These are phyloP conservation scores for Globisporangium cystogenes DNA, from an alignment of 352 stramenopile genomes.

Conservation along the genomic window DNA sequence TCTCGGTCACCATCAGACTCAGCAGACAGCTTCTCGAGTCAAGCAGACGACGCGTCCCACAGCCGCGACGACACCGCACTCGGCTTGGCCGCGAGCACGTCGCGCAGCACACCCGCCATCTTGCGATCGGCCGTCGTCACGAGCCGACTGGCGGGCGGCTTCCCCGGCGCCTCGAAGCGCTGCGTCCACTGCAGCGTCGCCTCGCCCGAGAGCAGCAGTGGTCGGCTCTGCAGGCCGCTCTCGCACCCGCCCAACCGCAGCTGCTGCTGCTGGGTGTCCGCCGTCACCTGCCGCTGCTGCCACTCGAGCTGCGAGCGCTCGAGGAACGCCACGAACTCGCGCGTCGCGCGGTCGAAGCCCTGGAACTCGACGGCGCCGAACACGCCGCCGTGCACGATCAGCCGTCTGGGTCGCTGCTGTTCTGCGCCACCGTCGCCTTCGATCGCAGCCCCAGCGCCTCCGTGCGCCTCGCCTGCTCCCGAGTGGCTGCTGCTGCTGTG, in stretches of 20 bases:
- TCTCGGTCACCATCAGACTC: neutral
- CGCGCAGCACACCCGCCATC: conserved; percentile 27
- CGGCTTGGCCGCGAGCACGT: conserved; percentile 36
- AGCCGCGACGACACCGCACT: conserved; percentile 21
- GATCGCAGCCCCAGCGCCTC: no score
- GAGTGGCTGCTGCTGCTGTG: neutral
- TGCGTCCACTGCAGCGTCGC: conserved; percentile 16
- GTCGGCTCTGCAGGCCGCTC: no score
- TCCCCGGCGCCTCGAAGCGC: conserved; percentile 8
- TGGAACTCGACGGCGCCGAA: conserved; percentile 48
- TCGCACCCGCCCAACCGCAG: no score
- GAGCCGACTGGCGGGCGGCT: conserved; percentile 4
- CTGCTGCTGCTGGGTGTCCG: neutral
- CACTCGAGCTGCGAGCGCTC: conserved; percentile 14
- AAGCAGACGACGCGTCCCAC: neutral
- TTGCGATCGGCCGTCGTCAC: conserved; percentile 22
- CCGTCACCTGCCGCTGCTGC: conserved; percentile 5
- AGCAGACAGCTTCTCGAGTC: neutral
- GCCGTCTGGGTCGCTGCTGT: conserved; percentile 3
- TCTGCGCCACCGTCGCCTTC: neutral
- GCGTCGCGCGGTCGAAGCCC: conserved; percentile 41
- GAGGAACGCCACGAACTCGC: conserved; percentile 20
- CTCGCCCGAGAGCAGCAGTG: conserved; percentile 14
- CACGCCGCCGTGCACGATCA: conserved; percentile 50
- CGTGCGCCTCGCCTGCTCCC: neutral